Evolutionary conservation across 139 green algal species (phyloP).

Genomic region (Closterium sp.): DNA sequence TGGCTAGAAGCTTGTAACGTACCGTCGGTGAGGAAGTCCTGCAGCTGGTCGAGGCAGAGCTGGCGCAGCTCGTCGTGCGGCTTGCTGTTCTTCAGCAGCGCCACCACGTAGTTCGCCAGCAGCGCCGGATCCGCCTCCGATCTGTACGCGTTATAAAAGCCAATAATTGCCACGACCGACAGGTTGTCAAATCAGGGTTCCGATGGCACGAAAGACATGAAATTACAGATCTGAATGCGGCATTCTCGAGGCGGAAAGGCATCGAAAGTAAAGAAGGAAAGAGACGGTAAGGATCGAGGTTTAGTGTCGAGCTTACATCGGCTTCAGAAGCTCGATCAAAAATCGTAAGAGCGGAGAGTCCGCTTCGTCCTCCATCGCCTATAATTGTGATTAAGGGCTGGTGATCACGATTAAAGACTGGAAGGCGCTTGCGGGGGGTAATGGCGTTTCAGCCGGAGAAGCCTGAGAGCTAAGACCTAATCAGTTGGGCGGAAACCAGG

Average conservation of each 20-base stretch:
- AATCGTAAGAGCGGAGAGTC: not conserved
- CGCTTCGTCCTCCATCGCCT: not conserved
- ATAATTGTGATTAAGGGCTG: not conserved
- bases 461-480: not conserved
- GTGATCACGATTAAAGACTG: not conserved
- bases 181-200: not conserved
- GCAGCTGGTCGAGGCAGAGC: constrained; percentile 44
- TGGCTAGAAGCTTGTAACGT: too few relatives aligned
- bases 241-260: not conserved
- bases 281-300: not conserved
- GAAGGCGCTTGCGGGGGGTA: not conserved
- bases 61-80: constrained; percentile 38
- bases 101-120: constrained; percentile 45
- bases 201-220: not conserved
- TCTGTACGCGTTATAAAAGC: constrained; percentile 9
- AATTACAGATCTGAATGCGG: not conserved
- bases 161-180: not conserved
- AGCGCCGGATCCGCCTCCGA: constrained; percentile 48
- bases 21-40: constrained; percentile 44
- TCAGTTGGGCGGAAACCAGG: not conserved
- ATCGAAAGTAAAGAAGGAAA: not conserved
- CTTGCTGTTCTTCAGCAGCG: constrained; percentile 46
- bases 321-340: not conserved
- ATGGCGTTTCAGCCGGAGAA: not conserved
- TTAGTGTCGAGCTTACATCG: not conserved